Base-by-base conservation (phyloP, 2,329 filamentous ascomycete species). In the Aspergillus sp. region DNA sequence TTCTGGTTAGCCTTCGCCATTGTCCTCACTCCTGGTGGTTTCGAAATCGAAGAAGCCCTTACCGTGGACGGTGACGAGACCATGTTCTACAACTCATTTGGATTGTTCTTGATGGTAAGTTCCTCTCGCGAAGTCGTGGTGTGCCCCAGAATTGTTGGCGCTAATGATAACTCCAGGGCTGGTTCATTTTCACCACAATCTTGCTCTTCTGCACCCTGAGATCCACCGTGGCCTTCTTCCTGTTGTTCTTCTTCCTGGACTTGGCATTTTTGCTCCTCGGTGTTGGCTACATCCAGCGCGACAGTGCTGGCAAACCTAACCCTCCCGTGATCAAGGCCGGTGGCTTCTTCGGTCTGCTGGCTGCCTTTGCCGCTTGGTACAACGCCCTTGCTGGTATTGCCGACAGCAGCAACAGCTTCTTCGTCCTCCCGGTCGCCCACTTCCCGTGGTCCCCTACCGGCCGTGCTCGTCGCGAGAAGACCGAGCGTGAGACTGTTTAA, bases 361-460 rank as follows among this genome's bases (percentile, higher is more conserved):
- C 90, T 1, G 89, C 90, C 0, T 95, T 96, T 71, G 70, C 90
- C 56, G 90, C 91, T 4, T 96, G 91, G 91, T 96, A 93, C 77
- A 92, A 91, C 68, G 90, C 91, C 39, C 81, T 93, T 59, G 89
- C 90, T 52, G 90, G 90, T 84, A 85, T 95, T 57, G 88, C 89
- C 61, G 90, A 95, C 66, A 75, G 69, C 52, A 78, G 73, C 65
- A 82, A 82, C 71, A 95, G 91, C 81, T 96, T 96, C 86, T 95
- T 96, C 82, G 83, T 95, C 75, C 86, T 96, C 61, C 93, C 93
- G 51, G 92, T 97, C 62, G 88, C 89, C 68, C 92, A 96, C 82
- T 96, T 97, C 83, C 93, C 93, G 54, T 97, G 93, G 93, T 93
- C 90, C 39, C 88, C 89, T 68, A 89, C 89, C 78, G 89, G 86